These are phyloP conservation scores for Cladosporium sp. DNA, from an alignment of 2,329 filamentous ascomycete genomes.

Conservation along the genomic window DNA sequence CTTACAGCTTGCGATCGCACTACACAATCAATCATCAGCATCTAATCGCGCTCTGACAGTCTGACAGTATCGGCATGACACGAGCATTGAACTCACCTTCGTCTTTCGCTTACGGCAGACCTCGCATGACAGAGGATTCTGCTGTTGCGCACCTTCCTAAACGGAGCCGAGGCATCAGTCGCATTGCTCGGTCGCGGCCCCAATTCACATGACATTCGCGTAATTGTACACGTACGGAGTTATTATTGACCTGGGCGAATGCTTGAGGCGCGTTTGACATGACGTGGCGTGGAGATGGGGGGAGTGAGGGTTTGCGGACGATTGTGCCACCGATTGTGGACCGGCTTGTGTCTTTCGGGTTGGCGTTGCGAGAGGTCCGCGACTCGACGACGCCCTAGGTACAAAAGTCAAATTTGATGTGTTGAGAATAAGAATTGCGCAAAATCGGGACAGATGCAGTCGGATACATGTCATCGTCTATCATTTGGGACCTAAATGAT, in stretches of 20 bases:
- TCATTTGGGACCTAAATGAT: not conserved
- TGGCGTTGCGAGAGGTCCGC: not conserved
- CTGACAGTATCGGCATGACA: not conserved
- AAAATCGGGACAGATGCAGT: not conserved
- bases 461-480: not conserved
- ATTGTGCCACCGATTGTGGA: constrained; percentile 4
- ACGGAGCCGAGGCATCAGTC: constrained; percentile 12
- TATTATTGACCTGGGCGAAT: constrained; percentile 15
- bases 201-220: not conserved
- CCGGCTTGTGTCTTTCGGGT: not conserved
- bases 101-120: constrained; percentile 27
- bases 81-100: constrained; percentile 22
- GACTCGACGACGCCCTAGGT: constrained; percentile 4
- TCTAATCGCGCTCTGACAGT: not conserved
- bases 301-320: constrained; percentile 2
- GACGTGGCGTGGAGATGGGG: constrained; percentile 10
- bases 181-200: not conserved
- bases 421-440: not conserved
- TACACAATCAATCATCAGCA: not conserved
- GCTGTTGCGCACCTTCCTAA: constrained; percentile 17
- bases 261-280: constrained; percentile 17
- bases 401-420: not conserved
- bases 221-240: constrained; percentile 2
- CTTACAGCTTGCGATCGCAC: constrained; percentile 20
- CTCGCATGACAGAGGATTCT: constrained; percentile 23